These are phyloP conservation scores for Suhomyces yuchorum DNA, from an alignment of 1,139 yeast species.

Conservation along the genomic window DNA sequence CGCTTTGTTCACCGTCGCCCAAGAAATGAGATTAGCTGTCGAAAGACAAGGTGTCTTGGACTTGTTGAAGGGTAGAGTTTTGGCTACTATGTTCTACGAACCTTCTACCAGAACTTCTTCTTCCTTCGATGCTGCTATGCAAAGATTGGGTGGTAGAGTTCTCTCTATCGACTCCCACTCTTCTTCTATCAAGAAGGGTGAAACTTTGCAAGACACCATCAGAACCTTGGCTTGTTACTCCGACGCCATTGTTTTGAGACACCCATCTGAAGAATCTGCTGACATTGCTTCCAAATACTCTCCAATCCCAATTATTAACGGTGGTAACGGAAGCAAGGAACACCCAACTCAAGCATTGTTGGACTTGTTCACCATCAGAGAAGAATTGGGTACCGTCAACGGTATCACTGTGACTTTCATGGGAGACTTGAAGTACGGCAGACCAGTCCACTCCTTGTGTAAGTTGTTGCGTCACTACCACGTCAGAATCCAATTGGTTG, in stretches of 20 bases:
- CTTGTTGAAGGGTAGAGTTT: slow-evolving; percentile 82
- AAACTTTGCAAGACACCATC: slow-evolving; percentile 94
- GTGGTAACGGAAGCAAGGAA: slow-evolving; percentile 96
- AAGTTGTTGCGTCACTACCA: slow-evolving; percentile 89
- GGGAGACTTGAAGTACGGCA: slow-evolving; percentile 98
- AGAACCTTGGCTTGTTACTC: slow-evolving; percentile 94
- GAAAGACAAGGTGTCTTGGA: slow-evolving; percentile 96
- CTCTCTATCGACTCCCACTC: slow-evolving; percentile 81
- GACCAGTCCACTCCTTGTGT: slow-evolving; percentile 97
- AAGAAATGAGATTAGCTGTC: slow-evolving; percentile 95
- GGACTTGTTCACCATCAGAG: slow-evolving; percentile 97
- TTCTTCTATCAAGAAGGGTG: slow-evolving; percentile 97
- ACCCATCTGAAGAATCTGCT: slow-evolving; percentile 90
- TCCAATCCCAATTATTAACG: slow-evolving; percentile 95
- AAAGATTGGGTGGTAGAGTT: slow-evolving; percentile 97
- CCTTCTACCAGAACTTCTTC: slow-evolving; percentile 97
- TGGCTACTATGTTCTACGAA: slow-evolving; percentile 96
- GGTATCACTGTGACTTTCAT: slow-evolving; percentile 97
- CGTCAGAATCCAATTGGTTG: slow-evolving; percentile 87
- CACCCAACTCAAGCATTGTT: slow-evolving; percentile 99
- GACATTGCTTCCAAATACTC: slow-evolving; percentile 95
- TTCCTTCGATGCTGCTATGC: slow-evolving; percentile 99
- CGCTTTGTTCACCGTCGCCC: slow-evolving; percentile 91
- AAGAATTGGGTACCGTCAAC: slow-evolving; percentile 97
- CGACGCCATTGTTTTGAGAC: slow-evolving; percentile 96